Percentiles rank a stretch among this genome's conserved stretches.
Conservation (phyloP, 768 basidiomycete genomes). For the Mrakia frigida region DNA sequence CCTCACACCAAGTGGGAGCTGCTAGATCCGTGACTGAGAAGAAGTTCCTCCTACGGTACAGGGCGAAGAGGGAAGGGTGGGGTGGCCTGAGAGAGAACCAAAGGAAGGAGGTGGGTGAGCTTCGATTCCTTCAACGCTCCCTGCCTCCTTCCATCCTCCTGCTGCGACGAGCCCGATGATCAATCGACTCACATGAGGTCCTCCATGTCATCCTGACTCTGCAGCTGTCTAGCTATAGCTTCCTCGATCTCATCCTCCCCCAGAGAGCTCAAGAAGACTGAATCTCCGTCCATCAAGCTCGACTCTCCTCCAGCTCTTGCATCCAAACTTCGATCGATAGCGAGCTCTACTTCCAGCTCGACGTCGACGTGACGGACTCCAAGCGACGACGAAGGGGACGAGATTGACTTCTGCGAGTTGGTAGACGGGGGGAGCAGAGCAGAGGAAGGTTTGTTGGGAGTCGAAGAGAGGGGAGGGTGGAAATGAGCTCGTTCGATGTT, state of each 20-base stretch:
- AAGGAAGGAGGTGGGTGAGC: not conserved
- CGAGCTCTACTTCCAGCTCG: constrained; percentile 6
- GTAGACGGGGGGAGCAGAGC: not conserved
- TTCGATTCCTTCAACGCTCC: not conserved
- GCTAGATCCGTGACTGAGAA: constrained; percentile 47
- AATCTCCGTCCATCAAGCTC: constrained; percentile 9
- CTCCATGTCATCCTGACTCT: not conserved
- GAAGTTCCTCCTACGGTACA: constrained; percentile 37
- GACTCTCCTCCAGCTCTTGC: not conserved
- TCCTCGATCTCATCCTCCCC: constrained; percentile 13
- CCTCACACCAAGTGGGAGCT: constrained; percentile 46
- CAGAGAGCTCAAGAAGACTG: not conserved
- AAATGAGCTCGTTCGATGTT: not conserved
- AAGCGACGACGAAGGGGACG: not conserved
- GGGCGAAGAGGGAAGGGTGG: constrained; percentile 1
- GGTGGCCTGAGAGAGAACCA: not conserved
- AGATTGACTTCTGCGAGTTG: not conserved
- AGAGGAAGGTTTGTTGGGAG: not conserved
- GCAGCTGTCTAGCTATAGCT: not conserved
- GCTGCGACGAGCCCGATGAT: too few relatives aligned
- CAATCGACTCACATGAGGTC: not conserved
- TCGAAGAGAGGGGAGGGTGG: not conserved
- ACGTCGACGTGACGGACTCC: constrained; percentile 13
- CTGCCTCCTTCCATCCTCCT: not conserved
- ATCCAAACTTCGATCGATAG: not conserved